Evolutionary conservation across 2,329 filamentous ascomycete genomes (phyloP).

Genomic region (Alternaria atra): DNA sequence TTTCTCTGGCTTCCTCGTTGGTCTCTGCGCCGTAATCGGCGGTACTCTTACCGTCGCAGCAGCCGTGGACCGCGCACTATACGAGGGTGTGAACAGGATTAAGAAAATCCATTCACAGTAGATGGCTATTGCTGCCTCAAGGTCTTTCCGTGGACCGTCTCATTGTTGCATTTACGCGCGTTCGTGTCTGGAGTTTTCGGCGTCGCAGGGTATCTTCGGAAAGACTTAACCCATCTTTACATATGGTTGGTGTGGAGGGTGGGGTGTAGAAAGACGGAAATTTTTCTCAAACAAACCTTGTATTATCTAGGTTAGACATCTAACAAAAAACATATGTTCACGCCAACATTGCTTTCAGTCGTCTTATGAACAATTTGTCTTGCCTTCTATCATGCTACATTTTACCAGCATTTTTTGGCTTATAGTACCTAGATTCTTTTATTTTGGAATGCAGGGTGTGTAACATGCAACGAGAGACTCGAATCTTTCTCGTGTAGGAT

Average conservation of each 20-base stretch:
- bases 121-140: neutral
- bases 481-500: neutral
- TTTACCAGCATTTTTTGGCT: neutral
- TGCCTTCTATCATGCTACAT: neutral
- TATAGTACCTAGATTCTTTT: neutral
- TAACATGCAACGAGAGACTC: neutral
- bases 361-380: neutral
- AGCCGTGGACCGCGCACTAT: slow-evolving; percentile 87
- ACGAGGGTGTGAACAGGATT: slow-evolving; percentile 83
- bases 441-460: neutral
- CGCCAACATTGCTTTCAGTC: neutral
- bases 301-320: slow-evolving; percentile 8
- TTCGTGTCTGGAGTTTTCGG: slow-evolving; percentile 15
- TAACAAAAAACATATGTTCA: neutral
- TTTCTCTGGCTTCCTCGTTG: slow-evolving; percentile 90
- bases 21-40: slow-evolving; percentile 92
- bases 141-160: neutral
- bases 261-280: neutral
- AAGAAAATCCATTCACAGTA: slow-evolving; percentile 81
- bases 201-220: neutral
- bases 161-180: slow-evolving; percentile 11
- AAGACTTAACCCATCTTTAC: slow-evolving; percentile 2
- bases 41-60: slow-evolving; percentile 96
- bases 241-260: neutral
- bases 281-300: neutral